Evolutionary conservation across 352 stramenopile genomes (phyloP).

Genomic region (Phytophthora colocasiae): DNA sequence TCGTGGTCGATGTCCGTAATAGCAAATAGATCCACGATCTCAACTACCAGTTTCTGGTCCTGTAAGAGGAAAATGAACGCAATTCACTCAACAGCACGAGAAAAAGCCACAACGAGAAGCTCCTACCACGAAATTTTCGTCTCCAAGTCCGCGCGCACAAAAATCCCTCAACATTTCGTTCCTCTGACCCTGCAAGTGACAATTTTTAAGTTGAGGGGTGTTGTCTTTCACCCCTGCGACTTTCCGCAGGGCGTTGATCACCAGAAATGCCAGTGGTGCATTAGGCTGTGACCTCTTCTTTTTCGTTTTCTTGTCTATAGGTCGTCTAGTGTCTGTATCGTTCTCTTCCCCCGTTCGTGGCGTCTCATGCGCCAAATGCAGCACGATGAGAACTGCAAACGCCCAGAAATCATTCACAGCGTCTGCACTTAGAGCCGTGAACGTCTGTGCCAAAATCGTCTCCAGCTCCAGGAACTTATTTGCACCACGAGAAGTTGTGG

Average conservation of each 20-base stretch:
- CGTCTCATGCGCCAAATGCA: conserved; percentile 43
- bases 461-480: conserved; percentile 74
- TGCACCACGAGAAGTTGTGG: conserved; percentile 9
- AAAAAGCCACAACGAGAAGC: background rate
- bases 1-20: conserved; percentile 33
- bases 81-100: background rate
- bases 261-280: conserved; percentile 62
- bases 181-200: conserved; percentile 21
- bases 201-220: background rate
- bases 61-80: conserved; percentile 10
- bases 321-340: background rate
- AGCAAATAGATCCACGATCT: conserved; percentile 62
- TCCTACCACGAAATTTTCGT: conserved; percentile 24
- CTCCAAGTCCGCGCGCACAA: conserved; percentile 32
- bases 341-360: background rate
- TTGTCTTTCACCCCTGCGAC: conserved; percentile 20
- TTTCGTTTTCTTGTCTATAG: conserved; percentile 13
- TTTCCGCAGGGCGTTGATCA: conserved; percentile 63
- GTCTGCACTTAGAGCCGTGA: conserved; percentile 23
- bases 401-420: conserved; percentile 33
- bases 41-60: conserved; percentile 68
- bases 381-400: conserved; percentile 48
- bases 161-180: conserved; percentile 42
- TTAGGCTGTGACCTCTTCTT: conserved; percentile 50
- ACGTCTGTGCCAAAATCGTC: conserved; percentile 35